phyloP scores from a whole-genome alignment of 2,329 filamentous ascomycete genomes.

The Verticillium zaregamsianum region DNA sequence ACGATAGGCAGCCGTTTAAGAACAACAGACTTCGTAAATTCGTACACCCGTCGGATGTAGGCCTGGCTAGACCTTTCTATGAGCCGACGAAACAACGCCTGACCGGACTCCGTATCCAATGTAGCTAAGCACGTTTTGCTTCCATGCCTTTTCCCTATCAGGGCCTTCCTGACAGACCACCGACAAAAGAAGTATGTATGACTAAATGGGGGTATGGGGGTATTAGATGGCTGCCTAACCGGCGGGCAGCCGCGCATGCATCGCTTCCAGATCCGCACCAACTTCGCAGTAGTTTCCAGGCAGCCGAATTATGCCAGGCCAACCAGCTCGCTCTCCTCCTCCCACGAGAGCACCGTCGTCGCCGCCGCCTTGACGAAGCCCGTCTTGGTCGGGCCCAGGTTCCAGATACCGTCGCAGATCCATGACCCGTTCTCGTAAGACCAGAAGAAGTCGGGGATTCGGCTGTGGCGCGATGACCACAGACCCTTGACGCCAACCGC shows the following conservation, averaged over 20 bases:
- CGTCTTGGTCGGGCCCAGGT: slow-evolving; percentile 15
- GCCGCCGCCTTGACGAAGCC: slow-evolving; percentile 11
- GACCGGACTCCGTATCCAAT: too few relatives aligned
- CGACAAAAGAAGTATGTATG: not conserved
- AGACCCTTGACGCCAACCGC: slow-evolving; percentile 12
- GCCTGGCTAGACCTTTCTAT: not conserved
- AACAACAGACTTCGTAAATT: not conserved
- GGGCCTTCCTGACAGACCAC: not conserved
- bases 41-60: not conserved
- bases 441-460: slow-evolving; percentile 18
- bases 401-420: slow-evolving; percentile 22
- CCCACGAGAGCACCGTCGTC: not conserved
- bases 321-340: not conserved
- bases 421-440: slow-evolving; percentile 13
- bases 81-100: not conserved
- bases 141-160: not conserved
- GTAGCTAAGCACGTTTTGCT: too few relatives aligned
- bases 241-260: not conserved
- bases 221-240: not conserved
- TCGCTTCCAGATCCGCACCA: not conserved
- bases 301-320: not conserved
- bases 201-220: not conserved
- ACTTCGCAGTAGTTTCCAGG: not conserved
- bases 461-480: slow-evolving; percentile 16
- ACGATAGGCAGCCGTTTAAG: not conserved